These are phyloP conservation scores for Penicillium sp. DNA, from an alignment of 2,329 filamentous ascomycete genomes.

Conservation along the genomic window DNA sequence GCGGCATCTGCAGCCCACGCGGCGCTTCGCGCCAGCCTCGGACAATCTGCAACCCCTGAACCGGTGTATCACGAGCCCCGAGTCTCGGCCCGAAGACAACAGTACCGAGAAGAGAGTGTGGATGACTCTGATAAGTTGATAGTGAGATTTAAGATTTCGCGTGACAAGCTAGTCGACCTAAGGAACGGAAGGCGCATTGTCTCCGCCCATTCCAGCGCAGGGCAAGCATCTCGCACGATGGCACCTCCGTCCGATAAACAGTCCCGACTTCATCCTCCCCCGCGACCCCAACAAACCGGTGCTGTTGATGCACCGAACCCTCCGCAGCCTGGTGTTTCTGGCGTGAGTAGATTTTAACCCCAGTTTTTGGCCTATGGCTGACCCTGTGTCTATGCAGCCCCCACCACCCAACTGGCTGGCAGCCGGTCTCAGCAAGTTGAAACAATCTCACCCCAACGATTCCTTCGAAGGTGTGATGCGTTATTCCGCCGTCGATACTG, in stretches of 20 bases:
- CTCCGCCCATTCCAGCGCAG: conserved; percentile 56
- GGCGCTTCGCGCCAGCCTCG: conserved; percentile 71
- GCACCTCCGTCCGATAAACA: conserved; percentile 37
- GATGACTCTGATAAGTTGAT: conserved; percentile 69
- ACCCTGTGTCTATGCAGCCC: conserved; percentile 55
- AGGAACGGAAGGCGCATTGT: conserved; percentile 21
- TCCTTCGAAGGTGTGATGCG: conserved; percentile 90
- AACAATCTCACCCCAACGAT: conserved; percentile 70
- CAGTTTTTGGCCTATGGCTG: conserved; percentile 15
- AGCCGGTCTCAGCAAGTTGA: conserved; percentile 68
- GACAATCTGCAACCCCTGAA: conserved; percentile 88
- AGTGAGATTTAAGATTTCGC: conserved; percentile 71
- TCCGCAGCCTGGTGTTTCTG: conserved; percentile 42
- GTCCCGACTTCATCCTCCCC: conserved; percentile 27
- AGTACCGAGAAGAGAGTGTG: conserved; percentile 73
- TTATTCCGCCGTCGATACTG: conserved; percentile 73
- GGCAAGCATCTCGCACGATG: conserved; percentile 57
- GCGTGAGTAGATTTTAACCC: conserved; percentile 41
- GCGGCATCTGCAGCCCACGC: conserved; percentile 84
- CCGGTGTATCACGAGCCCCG: conserved; percentile 69
- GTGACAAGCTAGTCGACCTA: conserved; percentile 58
- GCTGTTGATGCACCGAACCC: conserved; percentile 48
- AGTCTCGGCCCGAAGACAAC: conserved; percentile 61
- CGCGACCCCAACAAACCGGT: conserved; percentile 41
- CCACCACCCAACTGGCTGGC: conserved; percentile 83